Conservation (phyloP, 495 filamentous ascomycete species). For the Neurospora sp. region DNA sequence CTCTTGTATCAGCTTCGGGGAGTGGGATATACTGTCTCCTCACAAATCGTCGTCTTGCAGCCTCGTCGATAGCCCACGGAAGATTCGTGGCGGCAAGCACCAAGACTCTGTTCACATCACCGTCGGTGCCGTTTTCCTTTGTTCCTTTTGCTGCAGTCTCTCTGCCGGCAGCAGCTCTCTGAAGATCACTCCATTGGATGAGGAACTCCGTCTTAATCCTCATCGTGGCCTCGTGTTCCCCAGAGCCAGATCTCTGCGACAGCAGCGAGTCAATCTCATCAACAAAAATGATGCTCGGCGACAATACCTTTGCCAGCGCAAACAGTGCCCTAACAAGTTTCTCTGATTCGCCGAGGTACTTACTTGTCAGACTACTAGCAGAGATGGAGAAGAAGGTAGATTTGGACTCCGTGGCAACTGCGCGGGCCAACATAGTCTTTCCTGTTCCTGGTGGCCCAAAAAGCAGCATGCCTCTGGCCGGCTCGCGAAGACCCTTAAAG, state of each 20-base stretch:
- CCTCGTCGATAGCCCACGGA: constrained; percentile 97
- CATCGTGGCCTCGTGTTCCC: constrained; percentile 87
- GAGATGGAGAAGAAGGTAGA: constrained; percentile 98
- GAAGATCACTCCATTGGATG: constrained; percentile 93
- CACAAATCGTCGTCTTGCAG: constrained; percentile 84
- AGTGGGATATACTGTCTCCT: constrained; percentile 92
- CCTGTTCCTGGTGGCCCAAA: constrained; percentile 96
- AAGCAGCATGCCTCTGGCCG: constrained; percentile 88
- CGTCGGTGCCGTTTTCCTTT: constrained; percentile 39
- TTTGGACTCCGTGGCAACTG: constrained; percentile 88
- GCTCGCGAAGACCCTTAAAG: constrained; percentile 90
- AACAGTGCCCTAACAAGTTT: constrained; percentile 95
- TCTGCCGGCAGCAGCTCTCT: constrained; percentile 81
- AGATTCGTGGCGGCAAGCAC: constrained; percentile 94
- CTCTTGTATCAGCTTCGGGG: constrained; percentile 72
- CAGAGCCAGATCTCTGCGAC: constrained; percentile 67
- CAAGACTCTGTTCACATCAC: constrained; percentile 83
- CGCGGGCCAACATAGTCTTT: constrained; percentile 95
- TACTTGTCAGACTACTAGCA: constrained; percentile 84
- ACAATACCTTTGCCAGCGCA: constrained; percentile 75
- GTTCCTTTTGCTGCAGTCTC: constrained; percentile 55
- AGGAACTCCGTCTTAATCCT: constrained; percentile 97
- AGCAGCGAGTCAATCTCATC: constrained; percentile 97
- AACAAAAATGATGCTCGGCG: constrained; percentile 96
- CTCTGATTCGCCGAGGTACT: constrained; percentile 94